phyloP scores from a whole-genome alignment of 2,329 filamentous ascomycete species.

The Alternaria sp. region DNA sequence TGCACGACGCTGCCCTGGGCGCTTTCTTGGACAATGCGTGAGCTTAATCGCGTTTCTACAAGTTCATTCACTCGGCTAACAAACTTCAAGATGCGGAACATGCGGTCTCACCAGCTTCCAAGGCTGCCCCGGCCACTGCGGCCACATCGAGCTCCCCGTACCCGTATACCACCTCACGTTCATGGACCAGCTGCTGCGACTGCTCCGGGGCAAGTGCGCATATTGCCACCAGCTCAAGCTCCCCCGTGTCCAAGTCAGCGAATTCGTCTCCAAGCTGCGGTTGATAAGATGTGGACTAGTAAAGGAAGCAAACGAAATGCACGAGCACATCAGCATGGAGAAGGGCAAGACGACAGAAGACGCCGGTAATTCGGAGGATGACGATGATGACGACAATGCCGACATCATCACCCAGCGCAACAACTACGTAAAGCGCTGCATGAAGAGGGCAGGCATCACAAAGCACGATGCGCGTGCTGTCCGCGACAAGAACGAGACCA shows the following conservation, averaged over 20 bases:
- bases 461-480: slow-evolving; percentile 54
- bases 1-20: slow-evolving; percentile 91
- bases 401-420: slow-evolving; percentile 63
- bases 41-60: slow-evolving; percentile 40
- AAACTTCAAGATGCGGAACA: slow-evolving; percentile 76
- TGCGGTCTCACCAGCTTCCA: slow-evolving; percentile 80
- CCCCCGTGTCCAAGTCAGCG: slow-evolving; percentile 75
- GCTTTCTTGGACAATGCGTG: slow-evolving; percentile 87
- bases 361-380: slow-evolving; percentile 65
- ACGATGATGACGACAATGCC: slow-evolving; percentile 69
- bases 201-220: slow-evolving; percentile 85
- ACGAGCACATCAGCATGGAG: slow-evolving; percentile 55
- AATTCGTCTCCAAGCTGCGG: slow-evolving; percentile 82
- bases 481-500: slow-evolving; percentile 79
- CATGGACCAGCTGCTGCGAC: slow-evolving; percentile 85
- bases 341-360: slow-evolving; percentile 42
- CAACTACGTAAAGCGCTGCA: slow-evolving; percentile 74
- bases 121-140: slow-evolving; percentile 87
- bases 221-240: slow-evolving; percentile 91
- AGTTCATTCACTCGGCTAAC: slow-evolving; percentile 10
- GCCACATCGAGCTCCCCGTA: slow-evolving; percentile 92
- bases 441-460: slow-evolving; percentile 64
- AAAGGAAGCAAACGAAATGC: slow-evolving; percentile 65
- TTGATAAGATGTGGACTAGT: slow-evolving; percentile 85
- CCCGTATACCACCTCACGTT: slow-evolving; percentile 97